Evolutionary conservation across 371 early-diverging fungal species (phyloP).

Genomic region (Smittium culicis): DNA sequence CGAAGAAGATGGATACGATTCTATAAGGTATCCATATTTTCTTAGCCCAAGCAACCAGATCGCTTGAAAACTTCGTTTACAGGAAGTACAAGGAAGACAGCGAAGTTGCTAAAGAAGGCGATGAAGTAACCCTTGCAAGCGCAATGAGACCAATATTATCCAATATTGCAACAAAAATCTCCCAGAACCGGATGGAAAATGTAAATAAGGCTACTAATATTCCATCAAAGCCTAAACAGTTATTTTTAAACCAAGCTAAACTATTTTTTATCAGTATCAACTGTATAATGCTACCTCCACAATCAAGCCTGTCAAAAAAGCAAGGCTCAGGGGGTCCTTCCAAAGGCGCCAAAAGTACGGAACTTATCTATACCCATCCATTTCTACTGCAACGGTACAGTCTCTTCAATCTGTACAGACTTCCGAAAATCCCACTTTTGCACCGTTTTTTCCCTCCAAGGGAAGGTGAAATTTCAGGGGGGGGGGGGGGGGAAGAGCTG

Average conservation of each 20-base stretch:
- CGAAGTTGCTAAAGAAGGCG: neutral
- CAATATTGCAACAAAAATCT: neutral
- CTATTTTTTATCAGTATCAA: neutral
- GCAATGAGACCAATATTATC: neutral
- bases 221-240: neutral
- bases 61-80: neutral
- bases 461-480: neutral
- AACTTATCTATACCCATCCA: neutral
- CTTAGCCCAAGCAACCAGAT: neutral
- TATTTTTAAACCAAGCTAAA: neutral
- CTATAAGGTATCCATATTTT: neutral
- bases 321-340: neutral
- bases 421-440: neutral
- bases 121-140: neutral
- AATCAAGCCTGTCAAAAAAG: neutral
- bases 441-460: neutral
- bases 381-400: neutral
- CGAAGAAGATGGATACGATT: neutral
- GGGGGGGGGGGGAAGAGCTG: too few relatives aligned
- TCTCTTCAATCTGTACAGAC: neutral
- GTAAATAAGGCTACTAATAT: neutral
- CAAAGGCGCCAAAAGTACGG: neutral
- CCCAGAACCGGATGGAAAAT: neutral
- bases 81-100: neutral
- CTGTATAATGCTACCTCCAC: neutral